Evolutionary conservation across 164 flowering plant genomes (phyloP), one percentile per base, ranked within the genome.

Genomic region (Vitis rupestris): DNA sequence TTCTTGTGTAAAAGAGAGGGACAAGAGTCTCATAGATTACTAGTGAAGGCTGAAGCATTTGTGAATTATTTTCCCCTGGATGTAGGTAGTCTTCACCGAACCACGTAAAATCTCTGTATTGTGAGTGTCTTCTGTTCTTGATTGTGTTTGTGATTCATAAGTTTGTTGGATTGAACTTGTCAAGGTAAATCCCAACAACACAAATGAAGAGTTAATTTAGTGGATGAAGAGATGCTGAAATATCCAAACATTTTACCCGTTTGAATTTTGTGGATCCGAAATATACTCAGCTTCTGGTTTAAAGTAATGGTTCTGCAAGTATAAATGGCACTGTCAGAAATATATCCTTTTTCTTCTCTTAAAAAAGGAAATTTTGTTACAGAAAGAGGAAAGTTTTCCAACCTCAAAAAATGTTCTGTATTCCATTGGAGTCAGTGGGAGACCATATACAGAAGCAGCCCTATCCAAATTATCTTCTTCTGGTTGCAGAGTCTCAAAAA

Each of bases 381-480:
- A 30, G 23, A 61, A 67, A 60, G 58, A 19, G 8, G 48, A 64
- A 61, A 55, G 31, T 16, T 48, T 59, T 9, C 72, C 72, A 23
- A 92, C 99, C 95, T 87, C 94, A 70, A 95, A 95, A 78, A 76
- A 87, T 47, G 82, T 76, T 69, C 44, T 69, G 81, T 95, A 95
- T 67, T 95, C 99, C 81, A 80, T 76, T 50, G 98, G 84, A 65
- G 90, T 78, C 53, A 95, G 89, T 13, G 97, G 97, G 70, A 84
- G 75, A 13, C 95, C 97, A 79, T 72, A 86, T 29, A 85, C 60
- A 1, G 87, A 63, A 51, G 83, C 77, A 72, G 70, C 83, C 60
- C 50, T 64, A 54, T 67, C 71, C n/a, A 68, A 53, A 44, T 74
- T 77, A 69, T 69, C 73, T 53, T 74, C 71, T 66, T 65, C 66